Evolutionary conservation across 73 alveolate genomes (phyloP), one percentile per base, ranked within the genome.

Genomic region (Paramecium sonneborni): DNA sequence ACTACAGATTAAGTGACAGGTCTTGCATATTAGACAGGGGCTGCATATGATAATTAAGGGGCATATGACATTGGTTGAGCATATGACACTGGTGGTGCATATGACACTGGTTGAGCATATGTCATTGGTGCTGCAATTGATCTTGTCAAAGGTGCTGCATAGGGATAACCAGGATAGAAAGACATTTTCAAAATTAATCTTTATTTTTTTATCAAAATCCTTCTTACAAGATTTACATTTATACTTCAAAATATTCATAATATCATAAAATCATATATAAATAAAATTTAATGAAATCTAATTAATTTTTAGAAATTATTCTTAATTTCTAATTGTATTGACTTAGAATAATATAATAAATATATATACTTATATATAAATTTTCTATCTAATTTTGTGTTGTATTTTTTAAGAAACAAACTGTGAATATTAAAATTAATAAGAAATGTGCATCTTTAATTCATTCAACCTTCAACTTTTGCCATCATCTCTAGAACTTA

Each of bases 401-500:
- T 12, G 30, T 52, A 52, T 52, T 8, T 52, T 52, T 52, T 1
- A 9, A 18, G 68, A 52, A 18, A 52, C 68, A 3, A 15, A 52
- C 34, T 4, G 7, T 18, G 68, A 52, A 52, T 52, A 18, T 52
- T 52, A 52, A 52, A 52, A 52, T 52, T 52, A 18, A 52, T 52
- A 52, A 52, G 68, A 52, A 52, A 52, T 52, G 34, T 52, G 68
- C 32, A 52, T 52, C n/a, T 18, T 52, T n/a, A 18, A 3, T 52
- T 52, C 20, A 52, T 4, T 72, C 86, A 72, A 28, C 86, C 94
- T 69, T 88, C 94, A 12, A 82, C 90, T 32, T 92, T 92, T 38
- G 95, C 95, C 95, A 95, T 92, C 92, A 93, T 94, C 15, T 72
- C 92, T 69, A 95, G 93, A 41, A 95, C 97, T 35, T 92, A 32